A percentile compares a stretch with the other conserved stretches of the same genome.
phyloP scores from a whole-genome alignment of 2,329 filamentous ascomycete genomes.

The Trichoderma semiorbis region DNA sequence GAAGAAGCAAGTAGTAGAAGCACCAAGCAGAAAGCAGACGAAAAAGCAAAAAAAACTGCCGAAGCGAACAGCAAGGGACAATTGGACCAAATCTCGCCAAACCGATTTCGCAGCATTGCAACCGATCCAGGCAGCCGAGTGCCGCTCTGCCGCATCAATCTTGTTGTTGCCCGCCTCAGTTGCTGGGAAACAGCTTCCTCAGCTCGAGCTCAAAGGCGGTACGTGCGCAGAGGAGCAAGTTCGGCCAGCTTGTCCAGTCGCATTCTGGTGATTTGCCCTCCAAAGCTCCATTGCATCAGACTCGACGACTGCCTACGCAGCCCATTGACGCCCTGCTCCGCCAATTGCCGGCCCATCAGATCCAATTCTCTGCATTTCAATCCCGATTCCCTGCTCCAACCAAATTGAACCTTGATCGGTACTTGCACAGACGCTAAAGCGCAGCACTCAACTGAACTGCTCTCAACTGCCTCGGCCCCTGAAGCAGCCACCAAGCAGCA shows the following conservation, averaged over 20 bases:
- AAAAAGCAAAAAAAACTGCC: not conserved
- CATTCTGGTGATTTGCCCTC: not conserved
- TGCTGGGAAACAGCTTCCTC: not conserved
- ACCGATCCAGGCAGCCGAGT: not conserved
- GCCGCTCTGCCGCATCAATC: not conserved
- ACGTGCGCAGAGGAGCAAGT: not conserved
- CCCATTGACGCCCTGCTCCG: not conserved
- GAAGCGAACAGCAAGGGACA: not conserved
- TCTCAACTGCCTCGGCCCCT: not conserved
- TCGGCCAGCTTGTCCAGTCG: not conserved
- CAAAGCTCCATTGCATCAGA: not conserved
- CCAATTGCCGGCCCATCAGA: not conserved
- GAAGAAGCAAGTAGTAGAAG: not conserved
- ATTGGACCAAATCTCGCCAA: not conserved
- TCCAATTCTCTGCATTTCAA: not conserved
- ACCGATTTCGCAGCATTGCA: not conserved
- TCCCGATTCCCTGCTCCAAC: not conserved
- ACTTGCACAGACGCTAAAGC: not conserved
- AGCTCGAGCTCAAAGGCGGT: conserved; percentile 1
- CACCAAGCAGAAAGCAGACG: not conserved
- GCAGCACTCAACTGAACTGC: not conserved
- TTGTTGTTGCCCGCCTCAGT: not conserved
- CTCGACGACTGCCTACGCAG: not conserved
- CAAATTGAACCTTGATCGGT: not conserved
- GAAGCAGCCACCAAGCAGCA: not conserved